These are phyloP conservation scores for Metarhizium album DNA, from an alignment of 2,329 filamentous ascomycete genomes.

Conservation along the genomic window DNA sequence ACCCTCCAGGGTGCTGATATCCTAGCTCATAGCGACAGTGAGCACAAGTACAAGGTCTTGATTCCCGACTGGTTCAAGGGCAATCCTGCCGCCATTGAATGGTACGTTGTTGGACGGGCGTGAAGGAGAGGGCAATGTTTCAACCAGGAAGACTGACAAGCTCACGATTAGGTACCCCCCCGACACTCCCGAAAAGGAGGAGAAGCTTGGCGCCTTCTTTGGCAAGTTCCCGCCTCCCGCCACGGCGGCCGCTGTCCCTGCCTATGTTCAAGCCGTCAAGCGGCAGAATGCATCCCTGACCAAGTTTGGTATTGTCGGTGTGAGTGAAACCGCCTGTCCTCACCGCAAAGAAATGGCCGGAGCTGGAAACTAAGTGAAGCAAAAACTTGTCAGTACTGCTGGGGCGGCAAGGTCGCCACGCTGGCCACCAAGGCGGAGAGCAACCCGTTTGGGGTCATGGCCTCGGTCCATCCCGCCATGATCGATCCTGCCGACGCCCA, in stretches of 20 bases:
- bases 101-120: slow-evolving; percentile 21
- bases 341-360: neutral
- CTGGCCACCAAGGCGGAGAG: slow-evolving; percentile 36
- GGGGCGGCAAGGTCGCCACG: slow-evolving; percentile 58
- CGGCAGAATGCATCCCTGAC: slow-evolving; percentile 42
- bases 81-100: slow-evolving; percentile 46
- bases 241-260: slow-evolving; percentile 39
- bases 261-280: slow-evolving; percentile 42
- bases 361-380: neutral
- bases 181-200: slow-evolving; percentile 51
- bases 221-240: slow-evolving; percentile 35
- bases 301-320: slow-evolving; percentile 51
- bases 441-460: slow-evolving; percentile 45
- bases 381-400: slow-evolving; percentile 42
- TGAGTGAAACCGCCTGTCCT: slow-evolving; percentile 22
- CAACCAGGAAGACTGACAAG: neutral
- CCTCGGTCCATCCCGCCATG: slow-evolving; percentile 50
- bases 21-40: slow-evolving; percentile 42
- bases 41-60: slow-evolving; percentile 69
- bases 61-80: slow-evolving; percentile 90
- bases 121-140: neutral
- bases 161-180: slow-evolving; percentile 43
- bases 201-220: slow-evolving; percentile 49
- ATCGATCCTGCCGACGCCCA: slow-evolving; percentile 51
- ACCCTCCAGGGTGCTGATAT: slow-evolving; percentile 62